A percentile compares a stretch with the other conserved stretches of the same genome.
Evolutionary conservation across 208 protist genomes (phyloP).

Genomic region (Acanthamoeba sp.): DNA sequence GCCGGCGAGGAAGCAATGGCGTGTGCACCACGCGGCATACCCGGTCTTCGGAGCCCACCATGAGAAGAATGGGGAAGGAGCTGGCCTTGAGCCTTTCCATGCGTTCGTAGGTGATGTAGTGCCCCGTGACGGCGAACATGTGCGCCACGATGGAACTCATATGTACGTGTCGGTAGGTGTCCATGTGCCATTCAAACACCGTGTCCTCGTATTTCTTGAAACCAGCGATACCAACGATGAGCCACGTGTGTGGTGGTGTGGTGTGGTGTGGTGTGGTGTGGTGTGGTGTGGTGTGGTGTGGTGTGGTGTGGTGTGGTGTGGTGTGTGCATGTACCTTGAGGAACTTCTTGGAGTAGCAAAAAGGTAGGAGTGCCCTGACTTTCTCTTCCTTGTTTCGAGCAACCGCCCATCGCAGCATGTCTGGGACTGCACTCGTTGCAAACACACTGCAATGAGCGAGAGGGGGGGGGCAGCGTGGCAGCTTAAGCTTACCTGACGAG

Average conservation of each 20-base stretch:
- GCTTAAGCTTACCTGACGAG: not conserved
- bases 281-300: too few species aligned
- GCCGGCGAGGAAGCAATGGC: not conserved
- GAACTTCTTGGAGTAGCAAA: conserved; percentile 38
- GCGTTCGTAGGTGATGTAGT: conserved; percentile 61
- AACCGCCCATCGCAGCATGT: conserved; percentile 12
- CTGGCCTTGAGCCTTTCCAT: not conserved
- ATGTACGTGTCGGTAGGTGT: not conserved
- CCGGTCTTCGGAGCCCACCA: conserved; percentile 31
- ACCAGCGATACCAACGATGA: too few species aligned
- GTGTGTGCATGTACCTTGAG: not conserved
- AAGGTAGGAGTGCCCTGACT: not conserved
- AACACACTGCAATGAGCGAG: too few species aligned
- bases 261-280: too few species aligned
- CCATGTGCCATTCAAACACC: conserved; percentile 25
- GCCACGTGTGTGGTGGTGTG: too few species aligned
- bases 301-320: not conserved
- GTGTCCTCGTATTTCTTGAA: not conserved
- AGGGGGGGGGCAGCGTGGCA: too few species aligned
- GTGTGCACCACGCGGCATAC: not conserved
- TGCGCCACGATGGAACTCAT: conserved; percentile 7
- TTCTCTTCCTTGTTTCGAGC: not conserved
- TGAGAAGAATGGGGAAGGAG: not conserved
- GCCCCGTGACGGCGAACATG: not conserved
- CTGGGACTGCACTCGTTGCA: not conserved